phyloP scores from a whole-genome alignment of 805 yeast species.

The Ogataea populi-albae region DNA sequence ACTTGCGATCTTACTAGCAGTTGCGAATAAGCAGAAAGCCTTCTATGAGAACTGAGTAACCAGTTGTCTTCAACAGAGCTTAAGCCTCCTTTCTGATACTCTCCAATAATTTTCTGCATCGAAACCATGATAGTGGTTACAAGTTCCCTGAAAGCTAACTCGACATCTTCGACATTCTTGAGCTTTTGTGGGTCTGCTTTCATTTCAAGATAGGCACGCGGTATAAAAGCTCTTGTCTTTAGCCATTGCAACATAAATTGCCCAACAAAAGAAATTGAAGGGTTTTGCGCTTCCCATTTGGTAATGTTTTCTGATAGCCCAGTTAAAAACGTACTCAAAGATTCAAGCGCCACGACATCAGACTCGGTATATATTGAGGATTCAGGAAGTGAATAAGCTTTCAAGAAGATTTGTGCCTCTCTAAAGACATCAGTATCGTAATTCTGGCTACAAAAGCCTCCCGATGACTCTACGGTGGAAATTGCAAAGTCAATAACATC shows the following conservation, averaged over 20 bases:
- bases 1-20: slow-evolving; percentile 26
- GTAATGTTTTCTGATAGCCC: slow-evolving; percentile 30
- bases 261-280: slow-evolving; percentile 43
- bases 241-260: slow-evolving; percentile 51
- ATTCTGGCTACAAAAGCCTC: slow-evolving; percentile 4
- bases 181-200: slow-evolving; percentile 1
- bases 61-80: slow-evolving; percentile 61
- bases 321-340: slow-evolving; percentile 22
- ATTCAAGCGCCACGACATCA: slow-evolving; percentile 17
- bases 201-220: slow-evolving; percentile 8
- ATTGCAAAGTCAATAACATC: slow-evolving; percentile 36
- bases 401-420: slow-evolving; percentile 28
- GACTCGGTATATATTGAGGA: slow-evolving; percentile 14
- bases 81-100: slow-evolving; percentile 27
- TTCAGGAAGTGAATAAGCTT: slow-evolving; percentile 3
- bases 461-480: slow-evolving; percentile 12
- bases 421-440: slow-evolving; percentile 16
- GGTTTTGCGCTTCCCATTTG: slow-evolving; percentile 35
- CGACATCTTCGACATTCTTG: slow-evolving; percentile 36
- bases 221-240: not conserved
- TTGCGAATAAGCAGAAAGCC: slow-evolving; percentile 40
- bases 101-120: slow-evolving; percentile 56
- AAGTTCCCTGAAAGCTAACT: slow-evolving; percentile 46
- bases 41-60: slow-evolving; percentile 52
- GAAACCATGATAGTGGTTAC: slow-evolving; percentile 61